Base-by-base conservation (phyloP, 257 asterid species). In the Rubia yunnanensis region DNA sequence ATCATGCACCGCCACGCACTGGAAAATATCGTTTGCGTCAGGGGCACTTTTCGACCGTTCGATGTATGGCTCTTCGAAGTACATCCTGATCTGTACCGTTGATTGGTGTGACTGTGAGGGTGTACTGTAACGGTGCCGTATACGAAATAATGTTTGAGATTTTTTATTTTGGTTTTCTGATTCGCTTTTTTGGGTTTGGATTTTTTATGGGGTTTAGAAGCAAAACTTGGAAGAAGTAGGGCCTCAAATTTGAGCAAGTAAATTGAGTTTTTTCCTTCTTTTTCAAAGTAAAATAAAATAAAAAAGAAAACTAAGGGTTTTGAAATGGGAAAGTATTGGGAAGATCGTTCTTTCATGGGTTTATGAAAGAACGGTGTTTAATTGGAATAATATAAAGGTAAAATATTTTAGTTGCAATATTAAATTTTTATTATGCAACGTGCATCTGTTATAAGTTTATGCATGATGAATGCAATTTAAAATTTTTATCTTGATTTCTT, bases 171-270 rank as follows among this genome's bases (percentile, higher is more conserved):
- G n/a, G 2, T 34, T 35, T 38, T 17, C 7, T 23, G 5, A 27
- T 65, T 50, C 14, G 6, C 5, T 22, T 3, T 46, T 64, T 0
- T 46, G 31, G 13, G 44, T 48, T 64, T 28, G 58, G 44, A 49
- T 17, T 64, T 44, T 13, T 11, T 11, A n/a, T 15, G 18, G 53
- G 31, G 32, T 22, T 7, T 23, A 31, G 32, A 17, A 57, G 30
- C 13, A 56, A 65, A 56, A 72, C 71, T 58, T 65, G 71, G 76
- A 72, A 44, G 8, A 26, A 66, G 72, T 17, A 49, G 52, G 49
- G 63, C 76, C 72, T 65, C 63, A 59, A 32, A 60, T 46, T 48
- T 26, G 31, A 34, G 24, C 31, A 50, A 10, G 57, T 1, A 5
- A 58, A 0, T 54, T 22, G 30, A 24, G 30, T 9, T 10, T 23